A percentile compares a stretch with the other conserved stretches of the same genome.
Conservation (phyloP, 352 stramenopile species). For the Pythium phragmiticola region DNA sequence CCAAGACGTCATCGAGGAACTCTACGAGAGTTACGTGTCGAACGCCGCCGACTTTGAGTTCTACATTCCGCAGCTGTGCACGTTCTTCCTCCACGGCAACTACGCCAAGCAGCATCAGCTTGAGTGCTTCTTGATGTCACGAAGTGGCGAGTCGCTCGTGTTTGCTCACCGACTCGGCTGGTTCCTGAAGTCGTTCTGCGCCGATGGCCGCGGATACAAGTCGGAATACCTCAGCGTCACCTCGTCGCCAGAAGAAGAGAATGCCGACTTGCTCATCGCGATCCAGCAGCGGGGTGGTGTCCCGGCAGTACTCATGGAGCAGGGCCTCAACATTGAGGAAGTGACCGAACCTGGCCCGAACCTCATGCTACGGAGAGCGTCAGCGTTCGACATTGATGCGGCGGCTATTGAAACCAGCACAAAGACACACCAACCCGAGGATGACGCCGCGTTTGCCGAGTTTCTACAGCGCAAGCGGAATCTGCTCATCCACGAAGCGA, state of each 20-base stretch:
- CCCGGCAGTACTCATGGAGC: constrained; percentile 72
- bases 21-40: constrained; percentile 67
- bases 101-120: constrained; percentile 83
- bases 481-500: constrained; percentile 55
- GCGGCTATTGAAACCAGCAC: constrained; percentile 34
- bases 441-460: constrained; percentile 52
- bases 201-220: constrained; percentile 57
- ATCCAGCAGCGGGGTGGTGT: constrained; percentile 68
- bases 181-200: constrained; percentile 88
- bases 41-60: constrained; percentile 82
- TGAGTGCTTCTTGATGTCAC: constrained; percentile 85
- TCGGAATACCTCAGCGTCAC: constrained; percentile 78
- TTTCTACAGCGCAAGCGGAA: constrained; percentile 53
- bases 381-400: constrained; percentile 55
- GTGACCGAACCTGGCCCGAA: constrained; percentile 52
- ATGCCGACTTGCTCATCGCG: constrained; percentile 57
- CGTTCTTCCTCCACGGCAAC: constrained; percentile 80
- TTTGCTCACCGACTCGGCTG: constrained; percentile 86
- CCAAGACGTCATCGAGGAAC: constrained; percentile 73
- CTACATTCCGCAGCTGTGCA: constrained; percentile 89
- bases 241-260: constrained; percentile 53
- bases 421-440: constrained; percentile 27
- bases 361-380: constrained; percentile 50
- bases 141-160: constrained; percentile 74
- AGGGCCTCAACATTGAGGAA: constrained; percentile 68